These are phyloP conservation scores for Coemansia sp. DNA, from an alignment of 192 early-diverging fungal species.

Conservation along the genomic window DNA sequence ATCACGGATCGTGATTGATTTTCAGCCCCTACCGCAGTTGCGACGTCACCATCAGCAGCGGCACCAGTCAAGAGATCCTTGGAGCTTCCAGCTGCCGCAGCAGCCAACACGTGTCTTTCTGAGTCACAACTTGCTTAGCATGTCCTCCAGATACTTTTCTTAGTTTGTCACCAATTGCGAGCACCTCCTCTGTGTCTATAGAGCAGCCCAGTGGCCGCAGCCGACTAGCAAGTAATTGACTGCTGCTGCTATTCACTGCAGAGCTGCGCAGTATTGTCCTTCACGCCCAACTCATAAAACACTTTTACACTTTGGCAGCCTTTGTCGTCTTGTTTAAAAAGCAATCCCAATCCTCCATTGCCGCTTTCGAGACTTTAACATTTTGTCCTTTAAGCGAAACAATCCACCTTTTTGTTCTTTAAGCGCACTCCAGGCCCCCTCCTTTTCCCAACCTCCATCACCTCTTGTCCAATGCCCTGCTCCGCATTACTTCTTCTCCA, in stretches of 20 bases:
- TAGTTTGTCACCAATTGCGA: neutral
- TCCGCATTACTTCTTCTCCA: neutral
- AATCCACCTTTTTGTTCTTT: neutral
- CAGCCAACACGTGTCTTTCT: slow-evolving; percentile 7
- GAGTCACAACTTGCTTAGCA: neutral
- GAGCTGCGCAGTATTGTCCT: neutral
- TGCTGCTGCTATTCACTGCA: slow-evolving; percentile 1
- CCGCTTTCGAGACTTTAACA: neutral
- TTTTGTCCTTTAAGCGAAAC: neutral
- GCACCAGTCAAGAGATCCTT: neutral
- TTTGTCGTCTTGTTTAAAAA: neutral
- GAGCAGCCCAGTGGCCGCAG: neutral
- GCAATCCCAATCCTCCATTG: neutral
- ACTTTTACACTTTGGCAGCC: neutral
- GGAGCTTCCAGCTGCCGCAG: neutral
- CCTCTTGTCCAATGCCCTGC: neutral
- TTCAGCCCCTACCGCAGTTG: neutral
- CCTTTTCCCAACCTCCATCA: neutral
- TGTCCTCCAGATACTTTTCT: neutral
- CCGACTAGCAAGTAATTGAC: neutral
- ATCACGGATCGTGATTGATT: neutral
- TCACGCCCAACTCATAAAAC: neutral
- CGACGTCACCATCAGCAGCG: neutral
- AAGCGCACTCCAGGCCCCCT: neutral
- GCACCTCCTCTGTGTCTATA: neutral